Percentiles rank a stretch among this genome's conserved stretches.
Conservation (phyloP, 768 basidiomycete species). For the Lactarius indigo region DNA sequence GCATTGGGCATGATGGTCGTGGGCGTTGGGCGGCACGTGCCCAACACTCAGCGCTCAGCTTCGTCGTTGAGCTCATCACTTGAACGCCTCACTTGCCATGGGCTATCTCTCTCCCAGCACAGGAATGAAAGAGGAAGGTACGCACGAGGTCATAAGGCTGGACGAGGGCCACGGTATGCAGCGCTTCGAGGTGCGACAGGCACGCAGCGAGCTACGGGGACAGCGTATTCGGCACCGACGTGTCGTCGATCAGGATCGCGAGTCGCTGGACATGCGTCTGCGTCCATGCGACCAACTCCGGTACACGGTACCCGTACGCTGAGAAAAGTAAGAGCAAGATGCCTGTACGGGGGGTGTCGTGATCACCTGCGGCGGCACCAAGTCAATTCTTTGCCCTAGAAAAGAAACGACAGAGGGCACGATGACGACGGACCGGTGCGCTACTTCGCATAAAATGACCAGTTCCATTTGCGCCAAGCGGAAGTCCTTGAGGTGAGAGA, state of each 20-base stretch:
- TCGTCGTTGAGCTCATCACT: conserved; percentile 37
- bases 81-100: conserved; percentile 43
- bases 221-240: conserved; percentile 37
- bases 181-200: conserved; percentile 50
- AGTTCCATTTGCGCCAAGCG: conserved; percentile 54
- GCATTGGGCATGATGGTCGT: conserved; percentile 60
- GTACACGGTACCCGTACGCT: conserved; percentile 36
- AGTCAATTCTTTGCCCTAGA: too few species aligned
- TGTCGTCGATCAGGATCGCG: conserved; percentile 58
- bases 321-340: conserved; percentile 53
- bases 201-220: conserved; percentile 46
- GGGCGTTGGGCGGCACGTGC: conserved; percentile 55
- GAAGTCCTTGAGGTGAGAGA: conserved; percentile 48
- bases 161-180: conserved; percentile 57
- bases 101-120: not conserved
- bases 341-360: conserved; percentile 44
- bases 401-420: too few species aligned
- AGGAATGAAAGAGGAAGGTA: conserved; percentile 7
- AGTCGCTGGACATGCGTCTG: conserved; percentile 43
- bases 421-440: too few species aligned
- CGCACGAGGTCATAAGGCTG: conserved; percentile 47
- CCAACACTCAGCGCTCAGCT: conserved; percentile 46
- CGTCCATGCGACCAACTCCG: conserved; percentile 43
- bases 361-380: conserved; percentile 36
- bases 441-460: conserved; percentile 33